phyloP scores from a whole-genome alignment of 2,329 filamentous ascomycete genomes.

The Fusarium sp. region DNA sequence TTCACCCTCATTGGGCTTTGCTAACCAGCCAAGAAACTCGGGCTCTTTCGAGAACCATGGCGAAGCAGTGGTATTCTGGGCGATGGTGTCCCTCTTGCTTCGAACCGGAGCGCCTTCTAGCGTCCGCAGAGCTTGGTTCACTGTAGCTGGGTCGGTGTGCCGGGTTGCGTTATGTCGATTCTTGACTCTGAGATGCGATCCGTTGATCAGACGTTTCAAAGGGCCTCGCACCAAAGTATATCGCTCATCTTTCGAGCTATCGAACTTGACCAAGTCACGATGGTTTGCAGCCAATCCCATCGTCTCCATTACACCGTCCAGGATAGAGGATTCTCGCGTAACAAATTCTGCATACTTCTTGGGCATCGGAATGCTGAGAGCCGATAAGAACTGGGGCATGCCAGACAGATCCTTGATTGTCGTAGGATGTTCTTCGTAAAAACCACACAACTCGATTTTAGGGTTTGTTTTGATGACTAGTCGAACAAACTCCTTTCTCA shows the following conservation, averaged over 20 bases:
- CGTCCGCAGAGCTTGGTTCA: conserved; percentile 50
- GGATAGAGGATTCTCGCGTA: conserved; percentile 55
- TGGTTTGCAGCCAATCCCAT: conserved; percentile 55
- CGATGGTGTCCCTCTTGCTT: conserved; percentile 51
- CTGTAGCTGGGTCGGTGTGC: conserved; percentile 50
- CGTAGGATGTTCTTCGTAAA: conserved; percentile 57
- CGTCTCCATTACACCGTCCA: conserved; percentile 51
- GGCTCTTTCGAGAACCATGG: conserved; percentile 55
- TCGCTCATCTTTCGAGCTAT: conserved; percentile 54
- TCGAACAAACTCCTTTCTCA: conserved; percentile 56
- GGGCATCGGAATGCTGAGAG: conserved; percentile 45
- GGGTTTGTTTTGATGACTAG: conserved; percentile 52
- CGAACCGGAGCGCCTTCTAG: conserved; percentile 52
- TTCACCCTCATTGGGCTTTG: conserved; percentile 24
- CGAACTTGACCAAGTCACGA: conserved; percentile 58
- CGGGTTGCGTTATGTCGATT: conserved; percentile 54
- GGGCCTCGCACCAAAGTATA: conserved; percentile 54
- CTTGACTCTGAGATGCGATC: conserved; percentile 52
- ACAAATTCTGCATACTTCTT: conserved; percentile 55
- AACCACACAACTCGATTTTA: conserved; percentile 54
- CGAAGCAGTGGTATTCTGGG: conserved; percentile 50
- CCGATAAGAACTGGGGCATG: conserved; percentile 46
- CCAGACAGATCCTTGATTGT: conserved; percentile 54
- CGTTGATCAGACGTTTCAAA: conserved; percentile 54
- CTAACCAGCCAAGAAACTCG: conserved; percentile 54